A percentile compares a stretch with the other conserved stretches of the same genome.
Evolutionary conservation across 2,329 filamentous ascomycete genomes (phyloP).

Genomic region (Aspergillus uvarum): DNA sequence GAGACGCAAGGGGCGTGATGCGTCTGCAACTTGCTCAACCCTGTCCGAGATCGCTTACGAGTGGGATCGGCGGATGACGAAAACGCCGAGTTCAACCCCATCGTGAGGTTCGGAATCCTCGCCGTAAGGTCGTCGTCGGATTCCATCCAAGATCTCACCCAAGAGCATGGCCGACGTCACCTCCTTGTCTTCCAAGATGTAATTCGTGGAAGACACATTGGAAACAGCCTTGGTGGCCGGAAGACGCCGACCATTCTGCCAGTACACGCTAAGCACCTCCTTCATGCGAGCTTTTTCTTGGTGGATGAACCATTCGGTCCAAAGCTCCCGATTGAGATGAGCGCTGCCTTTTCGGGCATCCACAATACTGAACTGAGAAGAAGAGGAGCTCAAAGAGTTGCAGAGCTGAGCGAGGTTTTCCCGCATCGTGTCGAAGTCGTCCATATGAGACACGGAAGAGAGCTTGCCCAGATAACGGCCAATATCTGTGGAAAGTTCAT

Average conservation of each 20-base stretch:
- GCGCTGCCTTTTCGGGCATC: slow-evolving; percentile 55
- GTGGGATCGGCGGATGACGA: slow-evolving; percentile 48
- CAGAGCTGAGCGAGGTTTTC: slow-evolving; percentile 44
- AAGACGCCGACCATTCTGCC: slow-evolving; percentile 39
- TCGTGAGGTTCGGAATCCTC: slow-evolving; percentile 45
- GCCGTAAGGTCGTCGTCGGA: slow-evolving; percentile 52
- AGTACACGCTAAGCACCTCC: slow-evolving; percentile 47
- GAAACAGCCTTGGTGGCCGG: slow-evolving; percentile 30
- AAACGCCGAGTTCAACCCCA: slow-evolving; percentile 50
- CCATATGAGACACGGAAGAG: slow-evolving; percentile 53
- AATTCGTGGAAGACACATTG: slow-evolving; percentile 22
- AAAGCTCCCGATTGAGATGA: slow-evolving; percentile 52
- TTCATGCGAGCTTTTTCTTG: slow-evolving; percentile 62
- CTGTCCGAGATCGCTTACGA: slow-evolving; percentile 17
- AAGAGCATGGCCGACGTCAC: slow-evolving; percentile 57
- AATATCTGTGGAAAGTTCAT: slow-evolving; percentile 59
- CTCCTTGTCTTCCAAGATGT: slow-evolving; percentile 41
- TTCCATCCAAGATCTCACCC: slow-evolving; percentile 58
- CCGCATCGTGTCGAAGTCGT: slow-evolving; percentile 54
- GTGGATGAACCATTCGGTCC: slow-evolving; percentile 65
- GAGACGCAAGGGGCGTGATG: neutral
- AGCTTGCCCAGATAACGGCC: slow-evolving; percentile 56
- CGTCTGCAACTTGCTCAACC: neutral
- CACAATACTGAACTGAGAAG: slow-evolving; percentile 46
- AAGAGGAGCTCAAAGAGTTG: slow-evolving; percentile 36